These are phyloP conservation scores for Stephanodiscus minutulus DNA, from an alignment of 108 stramenopile genomes.

Conservation along the genomic window DNA sequence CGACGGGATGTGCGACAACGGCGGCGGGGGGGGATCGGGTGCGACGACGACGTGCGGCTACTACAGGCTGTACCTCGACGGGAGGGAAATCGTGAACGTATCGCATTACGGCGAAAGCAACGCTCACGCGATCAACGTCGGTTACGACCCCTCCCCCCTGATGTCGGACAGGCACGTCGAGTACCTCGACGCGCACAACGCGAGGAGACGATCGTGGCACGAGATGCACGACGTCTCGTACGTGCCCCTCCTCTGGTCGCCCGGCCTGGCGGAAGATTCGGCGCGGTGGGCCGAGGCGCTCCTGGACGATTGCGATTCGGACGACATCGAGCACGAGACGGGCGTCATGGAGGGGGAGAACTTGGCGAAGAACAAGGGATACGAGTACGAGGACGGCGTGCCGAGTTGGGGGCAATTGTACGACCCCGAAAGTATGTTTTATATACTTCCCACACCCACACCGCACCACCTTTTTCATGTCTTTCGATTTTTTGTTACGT, in stretches of 20 bases:
- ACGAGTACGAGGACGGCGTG: constrained; percentile 4
- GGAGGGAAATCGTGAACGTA: constrained; percentile 14
- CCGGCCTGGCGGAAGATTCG: constrained; percentile 22
- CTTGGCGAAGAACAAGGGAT: constrained; percentile 32
- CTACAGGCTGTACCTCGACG: constrained; percentile 28
- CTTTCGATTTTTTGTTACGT: no score
- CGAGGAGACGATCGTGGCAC: constrained; percentile 29
- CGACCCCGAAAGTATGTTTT: constrained; percentile 21
- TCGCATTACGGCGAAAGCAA: constrained; percentile 15
- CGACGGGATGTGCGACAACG: constrained; percentile 15
- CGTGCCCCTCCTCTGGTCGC: constrained; percentile 34
- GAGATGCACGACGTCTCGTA: constrained; percentile 30
- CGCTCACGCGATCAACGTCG: constrained; percentile 19
- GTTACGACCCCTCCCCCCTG: constrained; percentile 13
- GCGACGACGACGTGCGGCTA: constrained; percentile 9
- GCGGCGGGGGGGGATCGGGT: no score
- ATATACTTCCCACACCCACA: no score
- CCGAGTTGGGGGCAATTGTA: constrained; percentile 31
- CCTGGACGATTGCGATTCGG: constrained; percentile 23
- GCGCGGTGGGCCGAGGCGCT: constrained; percentile 21
- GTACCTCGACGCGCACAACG: constrained; percentile 36
- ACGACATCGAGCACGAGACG: constrained; percentile 32
- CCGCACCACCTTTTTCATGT: no score
- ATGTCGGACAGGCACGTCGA: constrained; percentile 17
- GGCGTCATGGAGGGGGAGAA: constrained; percentile 26